phyloP scores from a whole-genome alignment of 371 early-diverging fungal species.

The Mucor irregularis region DNA sequence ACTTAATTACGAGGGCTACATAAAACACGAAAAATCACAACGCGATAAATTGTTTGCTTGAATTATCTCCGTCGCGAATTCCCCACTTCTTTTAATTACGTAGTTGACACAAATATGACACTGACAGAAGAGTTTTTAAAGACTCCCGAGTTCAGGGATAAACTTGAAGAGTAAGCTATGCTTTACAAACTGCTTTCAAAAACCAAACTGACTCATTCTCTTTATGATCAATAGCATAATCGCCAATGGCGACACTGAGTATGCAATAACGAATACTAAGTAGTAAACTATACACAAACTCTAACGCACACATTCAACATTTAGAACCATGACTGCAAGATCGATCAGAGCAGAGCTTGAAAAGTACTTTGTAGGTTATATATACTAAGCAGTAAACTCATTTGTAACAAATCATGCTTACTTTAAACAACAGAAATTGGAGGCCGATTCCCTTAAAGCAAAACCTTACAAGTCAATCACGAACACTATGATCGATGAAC shows the following conservation, averaged over 20 bases:
- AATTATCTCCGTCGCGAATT: too few species aligned
- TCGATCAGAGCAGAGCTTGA: too few species aligned
- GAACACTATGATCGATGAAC: slow-evolving; percentile 24
- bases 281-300: too few species aligned
- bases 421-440: slow-evolving; percentile 19
- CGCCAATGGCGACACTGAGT: slow-evolving; percentile 8
- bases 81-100: too few species aligned
- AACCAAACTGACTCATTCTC: not conserved
- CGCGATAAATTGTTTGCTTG: too few species aligned
- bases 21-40: too few species aligned
- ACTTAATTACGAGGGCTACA: too few species aligned
- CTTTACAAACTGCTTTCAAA: not conserved
- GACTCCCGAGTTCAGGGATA: not conserved
- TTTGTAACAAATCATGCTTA: not conserved
- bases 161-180: slow-evolving; percentile 3
- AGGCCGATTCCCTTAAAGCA: slow-evolving; percentile 19
- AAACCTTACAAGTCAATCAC: slow-evolving; percentile 30
- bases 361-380: too few species aligned
- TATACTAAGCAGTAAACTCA: not conserved
- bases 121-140: slow-evolving; percentile 7
- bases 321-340: too few species aligned
- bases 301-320: too few species aligned
- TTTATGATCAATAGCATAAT: slow-evolving; percentile 8
- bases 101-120: too few species aligned
- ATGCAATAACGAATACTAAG: too few species aligned